phyloP scores from a whole-genome alignment of 2,329 filamentous ascomycete species.

The Ophiostoma sp. region DNA sequence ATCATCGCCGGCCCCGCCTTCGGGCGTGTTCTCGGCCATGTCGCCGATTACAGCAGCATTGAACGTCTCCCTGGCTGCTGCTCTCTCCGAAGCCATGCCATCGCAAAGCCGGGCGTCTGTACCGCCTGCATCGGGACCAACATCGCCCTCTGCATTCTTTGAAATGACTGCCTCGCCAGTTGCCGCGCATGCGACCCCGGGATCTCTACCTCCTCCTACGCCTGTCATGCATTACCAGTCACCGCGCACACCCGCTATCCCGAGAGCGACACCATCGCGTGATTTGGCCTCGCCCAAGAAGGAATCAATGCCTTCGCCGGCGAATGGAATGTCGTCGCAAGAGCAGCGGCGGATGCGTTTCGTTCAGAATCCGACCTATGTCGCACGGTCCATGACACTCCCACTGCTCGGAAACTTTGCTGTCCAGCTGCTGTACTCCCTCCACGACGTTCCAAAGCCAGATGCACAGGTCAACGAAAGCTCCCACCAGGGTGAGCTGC shows the following conservation, averaged over 20 bases:
- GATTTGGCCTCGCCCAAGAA: conserved; percentile 9
- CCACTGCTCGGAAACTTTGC: conserved; percentile 36
- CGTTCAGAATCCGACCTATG: conserved; percentile 34
- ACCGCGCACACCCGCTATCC: neutral
- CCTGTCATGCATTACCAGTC: neutral
- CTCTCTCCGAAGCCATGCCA: conserved; percentile 9
- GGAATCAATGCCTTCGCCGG: conserved; percentile 16
- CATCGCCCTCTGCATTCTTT: conserved; percentile 10
- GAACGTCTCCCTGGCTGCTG: conserved; percentile 10
- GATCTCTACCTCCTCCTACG: neutral
- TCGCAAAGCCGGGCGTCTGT: neutral
- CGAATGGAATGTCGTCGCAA: conserved; percentile 25
- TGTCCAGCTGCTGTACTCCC: conserved; percentile 37
- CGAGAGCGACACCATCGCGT: neutral
- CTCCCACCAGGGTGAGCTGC: conserved; percentile 32
- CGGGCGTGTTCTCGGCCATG: neutral
- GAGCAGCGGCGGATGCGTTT: conserved; percentile 36
- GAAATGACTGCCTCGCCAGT: neutral
- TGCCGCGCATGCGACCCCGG: neutral
- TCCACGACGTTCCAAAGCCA: conserved; percentile 34
- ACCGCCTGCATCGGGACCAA: conserved; percentile 9
- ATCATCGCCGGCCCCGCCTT: neutral
- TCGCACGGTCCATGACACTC: conserved; percentile 37
- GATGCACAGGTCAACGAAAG: conserved; percentile 32
- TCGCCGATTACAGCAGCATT: neutral